Base-by-base conservation (phyloP, 768 basidiomycete species). In the Holtermanniella nyarrowii region DNA sequence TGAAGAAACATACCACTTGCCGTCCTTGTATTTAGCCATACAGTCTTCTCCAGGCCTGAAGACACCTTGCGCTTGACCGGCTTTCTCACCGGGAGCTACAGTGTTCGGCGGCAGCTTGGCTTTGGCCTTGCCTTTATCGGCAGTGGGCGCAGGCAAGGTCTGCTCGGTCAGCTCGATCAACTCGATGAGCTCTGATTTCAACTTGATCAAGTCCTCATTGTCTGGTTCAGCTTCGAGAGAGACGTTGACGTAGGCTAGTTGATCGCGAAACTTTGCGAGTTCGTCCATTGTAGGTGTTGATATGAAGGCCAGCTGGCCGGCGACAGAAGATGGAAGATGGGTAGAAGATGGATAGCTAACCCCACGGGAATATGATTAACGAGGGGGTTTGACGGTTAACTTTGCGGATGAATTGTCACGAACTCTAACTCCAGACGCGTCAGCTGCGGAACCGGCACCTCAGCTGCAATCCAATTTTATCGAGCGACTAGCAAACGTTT, bases 321-420 rank as follows among this genome's bases (percentile, higher is more conserved):
- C 25, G 7, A 21, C 45, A n/a, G n/a, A 37, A 37, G 31, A 16
- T 37, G 31, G 31, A 16, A 81, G 78, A 14, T 60, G 79, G 27
- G 42, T 23, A 21, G 77, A 37, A 37, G 31, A 16, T 16, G 31
- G 66, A 75, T 50, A 31, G 41, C 25, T 67, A 75, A 44, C 74
- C 74, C 42, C 79, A 79, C 59, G 72, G 84, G 49, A 77, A 75
- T 52, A 85, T 85, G 83, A 72, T 75, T 25, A 84, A 83, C 1
- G 81, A 82, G 21, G 82, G 79, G 66, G 71, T 77, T 56, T 75
- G 45, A 69, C 67, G 53, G 68, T 40, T 25, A 31, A n/a, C 44
- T 42, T 47, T 18, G 22, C 18, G 47, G 26, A 46, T n/a, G n/a
- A n/a, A n/a, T n/a, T n/a, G n/a, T n/a, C n/a, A n/a, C n/a, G n/a